Base-by-base conservation (phyloP, 2,329 filamentous ascomycete species). In the Penicillium occitanis region DNA sequence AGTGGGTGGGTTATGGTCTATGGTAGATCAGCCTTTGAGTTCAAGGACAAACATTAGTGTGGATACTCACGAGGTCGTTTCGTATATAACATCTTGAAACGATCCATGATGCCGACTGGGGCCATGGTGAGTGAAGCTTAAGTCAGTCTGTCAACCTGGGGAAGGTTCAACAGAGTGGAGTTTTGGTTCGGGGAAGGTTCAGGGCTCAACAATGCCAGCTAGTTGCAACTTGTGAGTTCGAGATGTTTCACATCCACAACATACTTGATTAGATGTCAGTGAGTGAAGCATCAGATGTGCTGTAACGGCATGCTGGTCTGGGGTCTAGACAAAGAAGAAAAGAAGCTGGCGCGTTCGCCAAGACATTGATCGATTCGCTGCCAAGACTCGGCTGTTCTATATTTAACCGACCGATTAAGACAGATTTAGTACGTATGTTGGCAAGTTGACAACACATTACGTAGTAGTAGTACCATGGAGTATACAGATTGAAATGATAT, bases 1-100 rank as follows among this genome's bases (percentile, higher is more conserved):
- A 1, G 64, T 42, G 10, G 66, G 66, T 19, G 58, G 66, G 25
- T 46, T 11, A 44, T 57, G 61, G 25, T 65, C 64, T 66, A 55
- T 10, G 22, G n/a, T 33, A 30, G 40, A 33, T 60, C 22, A 57
- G 51, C 30, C 10, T 25, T 13, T 35, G 8, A 22, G 10, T 35
- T 40, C 33, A 48, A 19, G 8, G 19, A 48, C 30, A 50, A 63
- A 13, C 17, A 69, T 70, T 14, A 17, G 44, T 57, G 42, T 35
- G 33, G n/a, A 58, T 59, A 60, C 60, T 42, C 70, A 78, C 77
- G 71, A 37, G 72, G 66, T 40, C 73, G 69, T 69, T 74, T 76
- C 8, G 71, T 66, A 65, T 78, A 78, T 8, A 78, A 65, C 64
- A 69, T 74, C 66, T 69, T 75, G 33, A 79, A 68, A 61, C 72